These are phyloP conservation scores for Lecanosticta acicola DNA, from an alignment of 2,329 filamentous ascomycete species.

Conservation along the genomic window DNA sequence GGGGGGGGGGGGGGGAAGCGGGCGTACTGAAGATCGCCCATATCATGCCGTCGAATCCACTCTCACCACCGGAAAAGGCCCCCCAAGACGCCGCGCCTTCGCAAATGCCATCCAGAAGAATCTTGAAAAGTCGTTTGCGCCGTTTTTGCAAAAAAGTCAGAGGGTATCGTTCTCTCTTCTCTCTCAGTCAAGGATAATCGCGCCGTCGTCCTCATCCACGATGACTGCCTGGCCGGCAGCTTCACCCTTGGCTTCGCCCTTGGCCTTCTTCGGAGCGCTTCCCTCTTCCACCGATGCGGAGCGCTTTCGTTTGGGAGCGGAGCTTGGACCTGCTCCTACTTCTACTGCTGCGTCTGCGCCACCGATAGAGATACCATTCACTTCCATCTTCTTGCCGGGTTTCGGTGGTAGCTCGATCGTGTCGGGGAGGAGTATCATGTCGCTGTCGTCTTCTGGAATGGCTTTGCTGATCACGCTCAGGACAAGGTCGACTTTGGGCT, in stretches of 20 bases:
- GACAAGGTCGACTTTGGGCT: constrained; percentile 74
- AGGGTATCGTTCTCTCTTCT: background rate
- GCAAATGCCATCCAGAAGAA: background rate
- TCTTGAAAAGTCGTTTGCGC: background rate
- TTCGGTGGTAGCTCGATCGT: constrained; percentile 18
- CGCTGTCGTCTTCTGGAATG: constrained; percentile 9
- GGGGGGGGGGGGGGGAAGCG: too few species aligned
- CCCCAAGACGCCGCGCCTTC: background rate
- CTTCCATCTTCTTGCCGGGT: constrained; percentile 15
- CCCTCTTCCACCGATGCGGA: constrained; percentile 24
- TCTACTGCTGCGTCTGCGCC: too few species aligned
- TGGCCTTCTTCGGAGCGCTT: constrained; percentile 23
- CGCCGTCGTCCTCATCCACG: constrained; percentile 22
- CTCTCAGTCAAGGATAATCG: constrained; percentile 30
- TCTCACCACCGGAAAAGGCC: too few species aligned
- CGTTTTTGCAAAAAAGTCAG: background rate
- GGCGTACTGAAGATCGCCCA: too few species aligned
- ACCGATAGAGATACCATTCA: constrained; percentile 16
- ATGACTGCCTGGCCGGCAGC: constrained; percentile 20
- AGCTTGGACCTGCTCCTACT: background rate
- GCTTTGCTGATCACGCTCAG: constrained; percentile 38
- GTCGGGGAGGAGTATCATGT: constrained; percentile 16
- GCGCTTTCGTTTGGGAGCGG: constrained; percentile 27
- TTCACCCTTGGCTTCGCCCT: constrained; percentile 12
- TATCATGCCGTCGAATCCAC: too few species aligned